phyloP scores from a whole-genome alignment of 257 asterid species.

The Scutellaria minor region DNA sequence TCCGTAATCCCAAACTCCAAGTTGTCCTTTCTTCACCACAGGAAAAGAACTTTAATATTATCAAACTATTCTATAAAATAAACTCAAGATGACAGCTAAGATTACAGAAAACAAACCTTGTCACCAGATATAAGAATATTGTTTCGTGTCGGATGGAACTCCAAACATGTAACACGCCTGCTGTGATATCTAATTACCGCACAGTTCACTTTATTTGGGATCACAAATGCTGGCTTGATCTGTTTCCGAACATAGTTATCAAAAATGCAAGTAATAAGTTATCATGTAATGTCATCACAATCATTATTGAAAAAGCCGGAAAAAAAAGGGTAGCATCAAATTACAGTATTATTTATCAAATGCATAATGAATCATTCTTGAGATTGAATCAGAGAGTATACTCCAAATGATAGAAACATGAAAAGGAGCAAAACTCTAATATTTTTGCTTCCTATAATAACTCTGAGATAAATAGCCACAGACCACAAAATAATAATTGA shows the following conservation, averaged over 20 bases:
- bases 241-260: conserved; percentile 40
- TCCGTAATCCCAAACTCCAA: conserved; percentile 95
- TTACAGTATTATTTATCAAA: conserved; percentile 9
- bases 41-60: conserved; percentile 13
- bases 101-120: conserved; percentile 53
- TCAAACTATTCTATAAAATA: conserved; percentile 1
- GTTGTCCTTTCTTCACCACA: conserved; percentile 85
- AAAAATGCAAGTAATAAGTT: neutral
- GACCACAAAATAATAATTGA: neutral
- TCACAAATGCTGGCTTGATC: conserved; percentile 77
- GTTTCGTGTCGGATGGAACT: conserved; percentile 89
- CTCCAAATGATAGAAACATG: conserved; percentile 5
- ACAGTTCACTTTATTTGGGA: conserved; percentile 84
- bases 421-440: neutral
- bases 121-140: conserved; percentile 92
- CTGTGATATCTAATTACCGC: conserved; percentile 95
- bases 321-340: neutral
- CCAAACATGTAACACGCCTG: conserved; percentile 93
- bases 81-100: conserved; percentile 1
- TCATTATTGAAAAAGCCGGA: neutral
- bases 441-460: neutral
- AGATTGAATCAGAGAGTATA: neutral
- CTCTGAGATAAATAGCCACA: neutral
- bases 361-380: neutral
- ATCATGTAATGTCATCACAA: neutral